Conservation (phyloP, 2,329 filamentous ascomycete species). For the Paecilomyces niveus region DNA sequence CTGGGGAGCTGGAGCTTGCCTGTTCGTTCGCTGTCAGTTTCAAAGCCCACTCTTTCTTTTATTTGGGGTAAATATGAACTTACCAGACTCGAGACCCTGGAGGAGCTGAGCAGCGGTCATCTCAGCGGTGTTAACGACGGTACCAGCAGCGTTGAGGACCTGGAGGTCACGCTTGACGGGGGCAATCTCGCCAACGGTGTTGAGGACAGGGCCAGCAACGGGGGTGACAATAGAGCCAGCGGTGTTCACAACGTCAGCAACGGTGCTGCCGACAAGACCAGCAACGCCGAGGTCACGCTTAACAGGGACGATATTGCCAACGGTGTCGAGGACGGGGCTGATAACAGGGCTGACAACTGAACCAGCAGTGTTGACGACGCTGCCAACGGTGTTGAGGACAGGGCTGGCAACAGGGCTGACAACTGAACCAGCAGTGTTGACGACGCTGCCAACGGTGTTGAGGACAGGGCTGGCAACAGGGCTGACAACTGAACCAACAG, state of each 20-base stretch:
- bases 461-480: conserved; percentile 1
- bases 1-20: background rate
- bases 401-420: too few species aligned
- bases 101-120: background rate
- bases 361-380: too few species aligned
- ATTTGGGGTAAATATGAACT: background rate
- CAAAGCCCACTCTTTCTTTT: background rate
- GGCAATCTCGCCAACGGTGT: background rate
- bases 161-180: background rate
- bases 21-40: background rate
- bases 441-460: too few species aligned
- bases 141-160: background rate
- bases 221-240: background rate
- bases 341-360: conserved; percentile 1
- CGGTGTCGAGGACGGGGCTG: background rate
- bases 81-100: background rate
- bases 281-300: conserved; percentile 8
- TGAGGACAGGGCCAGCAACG: background rate
- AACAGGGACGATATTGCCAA: conserved; percentile 6
- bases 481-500: conserved; percentile 3
- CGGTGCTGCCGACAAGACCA: background rate
- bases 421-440: too few species aligned
- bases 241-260: conserved; percentile 2
- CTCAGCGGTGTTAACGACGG: background rate
- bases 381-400: background rate